Evolutionary conservation across 2,329 filamentous ascomycete species (phyloP).

Genomic region (Colletotrichum spinosum): DNA sequence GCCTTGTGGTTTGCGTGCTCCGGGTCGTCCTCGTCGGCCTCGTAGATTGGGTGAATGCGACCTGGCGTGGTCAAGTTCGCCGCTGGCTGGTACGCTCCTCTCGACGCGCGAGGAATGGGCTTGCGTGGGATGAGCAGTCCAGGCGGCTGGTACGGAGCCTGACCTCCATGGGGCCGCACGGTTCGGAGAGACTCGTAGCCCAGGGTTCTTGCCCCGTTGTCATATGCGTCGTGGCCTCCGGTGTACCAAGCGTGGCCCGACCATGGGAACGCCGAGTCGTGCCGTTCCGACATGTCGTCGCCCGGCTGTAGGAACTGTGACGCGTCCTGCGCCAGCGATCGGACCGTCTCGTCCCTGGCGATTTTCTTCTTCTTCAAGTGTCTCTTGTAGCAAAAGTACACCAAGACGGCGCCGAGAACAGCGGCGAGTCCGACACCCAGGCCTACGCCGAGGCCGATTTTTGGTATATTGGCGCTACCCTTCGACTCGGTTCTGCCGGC

Average conservation of each 20-base stretch:
- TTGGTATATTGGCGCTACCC: constrained; percentile 46
- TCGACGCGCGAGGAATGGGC: constrained; percentile 42
- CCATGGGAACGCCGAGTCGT: constrained; percentile 49
- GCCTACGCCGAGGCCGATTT: constrained; percentile 72
- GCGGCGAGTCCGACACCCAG: constrained; percentile 72
- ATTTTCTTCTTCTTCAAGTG: constrained; percentile 44
- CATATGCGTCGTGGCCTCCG: constrained; percentile 57
- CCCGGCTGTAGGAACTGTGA: constrained; percentile 54
- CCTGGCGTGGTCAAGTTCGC: constrained; percentile 43
- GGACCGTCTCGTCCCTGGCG: constrained; percentile 58
- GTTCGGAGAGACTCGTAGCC: constrained; percentile 64
- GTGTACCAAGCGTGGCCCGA: constrained; percentile 56
- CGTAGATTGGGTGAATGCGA: constrained; percentile 68
- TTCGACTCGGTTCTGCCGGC: not conserved
- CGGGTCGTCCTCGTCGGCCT: constrained; percentile 66
- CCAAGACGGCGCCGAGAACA: constrained; percentile 57
- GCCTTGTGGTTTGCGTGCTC: constrained; percentile 38
- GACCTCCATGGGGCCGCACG: constrained; percentile 40
- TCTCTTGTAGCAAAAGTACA: constrained; percentile 64
- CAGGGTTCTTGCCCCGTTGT: constrained; percentile 52
- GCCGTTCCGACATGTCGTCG: constrained; percentile 61
- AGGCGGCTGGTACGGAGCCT: constrained; percentile 35
- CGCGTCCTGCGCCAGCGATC: constrained; percentile 62
- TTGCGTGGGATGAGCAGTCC: constrained; percentile 48
- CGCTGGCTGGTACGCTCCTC: constrained; percentile 39